A percentile compares a stretch with the other conserved stretches of the same genome.
Conservation (phyloP, 768 basidiomycete genomes). For the Phylloporus sp. region DNA sequence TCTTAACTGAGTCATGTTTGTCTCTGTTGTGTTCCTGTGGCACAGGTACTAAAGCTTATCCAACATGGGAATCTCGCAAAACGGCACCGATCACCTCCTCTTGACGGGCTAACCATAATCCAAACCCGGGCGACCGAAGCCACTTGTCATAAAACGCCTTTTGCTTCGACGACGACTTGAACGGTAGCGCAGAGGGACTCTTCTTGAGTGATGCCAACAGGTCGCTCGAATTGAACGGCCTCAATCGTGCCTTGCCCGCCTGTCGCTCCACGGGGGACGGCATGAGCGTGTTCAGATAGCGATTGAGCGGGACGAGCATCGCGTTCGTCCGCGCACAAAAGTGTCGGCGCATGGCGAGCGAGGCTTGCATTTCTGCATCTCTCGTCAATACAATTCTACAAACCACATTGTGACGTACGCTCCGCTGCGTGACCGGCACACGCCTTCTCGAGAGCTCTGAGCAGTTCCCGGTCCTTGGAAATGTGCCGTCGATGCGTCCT, state of each 20-base stretch:
- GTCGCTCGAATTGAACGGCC: conserved; percentile 61
- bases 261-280: conserved; percentile 54
- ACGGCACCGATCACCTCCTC: conserved; percentile 63
- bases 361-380: conserved; percentile 53
- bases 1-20: conserved; percentile 24
- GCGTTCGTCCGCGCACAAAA: conserved; percentile 83
- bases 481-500: conserved; percentile 78
- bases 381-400: not conserved
- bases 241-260: conserved; percentile 39
- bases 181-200: conserved; percentile 68
- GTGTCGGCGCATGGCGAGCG: conserved; percentile 66
- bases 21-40: conserved; percentile 24
- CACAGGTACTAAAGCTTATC: too few species aligned
- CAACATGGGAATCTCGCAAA: conserved; percentile 28
- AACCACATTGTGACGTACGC: conserved; percentile 36
- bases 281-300: conserved; percentile 87
- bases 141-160: conserved; percentile 75
- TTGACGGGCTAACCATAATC: conserved; percentile 72
- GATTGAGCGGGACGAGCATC: conserved; percentile 82
- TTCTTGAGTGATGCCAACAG: conserved; percentile 72
- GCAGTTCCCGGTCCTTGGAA: conserved; percentile 72
- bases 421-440: conserved; percentile 43
- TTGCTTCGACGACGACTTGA: conserved; percentile 59
- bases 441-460: conserved; percentile 69
- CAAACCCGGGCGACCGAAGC: conserved; percentile 73